These are phyloP conservation scores for Phanerochaete sordida DNA, from an alignment of 768 basidiomycete species.

Conservation along the genomic window DNA sequence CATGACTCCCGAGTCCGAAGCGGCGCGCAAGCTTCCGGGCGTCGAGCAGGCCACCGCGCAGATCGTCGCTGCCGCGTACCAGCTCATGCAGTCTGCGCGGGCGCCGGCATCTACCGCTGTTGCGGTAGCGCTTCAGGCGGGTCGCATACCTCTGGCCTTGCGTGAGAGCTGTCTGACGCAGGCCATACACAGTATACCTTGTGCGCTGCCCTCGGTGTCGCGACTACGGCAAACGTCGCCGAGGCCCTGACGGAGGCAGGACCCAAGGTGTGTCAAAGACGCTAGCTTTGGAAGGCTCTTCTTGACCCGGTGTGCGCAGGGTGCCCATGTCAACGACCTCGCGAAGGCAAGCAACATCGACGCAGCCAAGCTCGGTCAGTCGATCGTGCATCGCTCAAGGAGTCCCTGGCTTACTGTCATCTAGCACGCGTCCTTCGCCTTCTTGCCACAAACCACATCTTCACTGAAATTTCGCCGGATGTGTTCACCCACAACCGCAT, in stretches of 20 bases:
- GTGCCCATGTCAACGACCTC: slow-evolving; percentile 25
- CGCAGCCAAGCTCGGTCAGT: slow-evolving; percentile 25
- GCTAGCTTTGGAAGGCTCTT: background rate
- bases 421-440: slow-evolving; percentile 29
- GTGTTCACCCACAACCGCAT: slow-evolving; percentile 27
- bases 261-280: background rate
- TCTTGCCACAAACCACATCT: slow-evolving; percentile 28
- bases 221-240: background rate
- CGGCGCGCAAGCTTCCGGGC: slow-evolving; percentile 5
- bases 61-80: slow-evolving; percentile 29
- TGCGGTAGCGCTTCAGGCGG: background rate
- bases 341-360: slow-evolving; percentile 19
- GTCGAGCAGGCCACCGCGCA: background rate
- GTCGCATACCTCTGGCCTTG: background rate
- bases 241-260: slow-evolving; percentile 8
- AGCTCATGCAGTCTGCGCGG: slow-evolving; percentile 27
- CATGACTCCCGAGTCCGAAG: slow-evolving; percentile 1
- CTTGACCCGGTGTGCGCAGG: background rate
- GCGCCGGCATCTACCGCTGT: slow-evolving; percentile 24
- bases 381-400: background rate
- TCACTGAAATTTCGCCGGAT: slow-evolving; percentile 27
- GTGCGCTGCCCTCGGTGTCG: background rate
- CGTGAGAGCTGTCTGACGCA: too few relatives aligned
- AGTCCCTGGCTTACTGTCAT: background rate
- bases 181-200: background rate